phyloP scores from a whole-genome alignment of 129 eudicot genomes.

The Ambrosia artemisiifolia region DNA sequence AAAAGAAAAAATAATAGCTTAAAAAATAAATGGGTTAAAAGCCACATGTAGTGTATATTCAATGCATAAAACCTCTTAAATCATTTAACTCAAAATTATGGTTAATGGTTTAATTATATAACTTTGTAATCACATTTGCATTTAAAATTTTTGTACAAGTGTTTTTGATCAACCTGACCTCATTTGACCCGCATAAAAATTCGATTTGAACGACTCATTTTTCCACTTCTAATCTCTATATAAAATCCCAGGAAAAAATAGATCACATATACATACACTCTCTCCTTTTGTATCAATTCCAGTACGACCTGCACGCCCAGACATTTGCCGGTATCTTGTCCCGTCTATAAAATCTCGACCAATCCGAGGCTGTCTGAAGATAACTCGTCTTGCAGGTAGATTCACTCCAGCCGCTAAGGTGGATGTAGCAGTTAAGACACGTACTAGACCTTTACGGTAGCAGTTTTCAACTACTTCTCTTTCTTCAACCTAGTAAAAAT shows the following conservation, averaged over 20 bases:
- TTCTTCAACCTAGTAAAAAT: constrained; percentile 73
- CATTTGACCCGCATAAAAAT: neutral
- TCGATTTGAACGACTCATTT: neutral
- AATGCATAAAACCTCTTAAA: constrained; percentile 5
- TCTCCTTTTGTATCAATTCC: constrained; percentile 99
- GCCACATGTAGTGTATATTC: neutral
- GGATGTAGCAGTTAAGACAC: constrained; percentile 93
- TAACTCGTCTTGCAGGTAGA: constrained; percentile 95
- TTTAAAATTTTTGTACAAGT: neutral
- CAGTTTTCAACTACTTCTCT: constrained; percentile 95
- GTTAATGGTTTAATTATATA: neutral
- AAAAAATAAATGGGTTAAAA: neutral
- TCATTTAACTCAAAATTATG: neutral
- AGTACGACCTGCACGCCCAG: constrained; percentile 99
- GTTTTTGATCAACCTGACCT: neutral
- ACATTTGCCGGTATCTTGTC: constrained; percentile 90
- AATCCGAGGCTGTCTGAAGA: constrained; percentile 92
- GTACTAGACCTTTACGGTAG: constrained; percentile 94
- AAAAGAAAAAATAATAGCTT: neutral
- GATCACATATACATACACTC: constrained; percentile 63
- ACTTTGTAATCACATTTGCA: neutral
- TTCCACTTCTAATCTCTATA: neutral
- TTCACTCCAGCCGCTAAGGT: constrained; percentile 99
- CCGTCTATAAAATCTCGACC: constrained; percentile 98
- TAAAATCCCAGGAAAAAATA: neutral